Percentiles rank a stretch among this genome's conserved stretches.
Evolutionary conservation across 2,329 filamentous ascomycete species (phyloP).

Genomic region (Sporothrix brunneoviolacea): DNA sequence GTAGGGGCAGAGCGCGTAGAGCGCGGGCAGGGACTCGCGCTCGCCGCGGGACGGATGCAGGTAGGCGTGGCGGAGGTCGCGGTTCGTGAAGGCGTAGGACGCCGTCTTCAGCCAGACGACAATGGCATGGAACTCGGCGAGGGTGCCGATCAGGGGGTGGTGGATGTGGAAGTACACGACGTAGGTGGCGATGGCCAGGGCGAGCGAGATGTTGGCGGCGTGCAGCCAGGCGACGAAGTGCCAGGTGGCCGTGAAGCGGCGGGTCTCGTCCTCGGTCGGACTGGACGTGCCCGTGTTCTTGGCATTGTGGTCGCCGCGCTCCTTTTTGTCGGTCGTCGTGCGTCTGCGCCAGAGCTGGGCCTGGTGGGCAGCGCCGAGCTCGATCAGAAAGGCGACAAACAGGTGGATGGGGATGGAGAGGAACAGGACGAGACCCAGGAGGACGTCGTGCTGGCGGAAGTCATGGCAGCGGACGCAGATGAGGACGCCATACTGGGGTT

Average conservation of each 20-base stretch:
- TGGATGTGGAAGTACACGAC: slow-evolving; percentile 88
- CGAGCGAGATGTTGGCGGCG: slow-evolving; percentile 73
- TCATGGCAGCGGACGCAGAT: slow-evolving; percentile 89
- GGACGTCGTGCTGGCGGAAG: slow-evolving; percentile 70
- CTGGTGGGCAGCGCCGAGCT: slow-evolving; percentile 72
- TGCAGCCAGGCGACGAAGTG: slow-evolving; percentile 72
- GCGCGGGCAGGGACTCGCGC: slow-evolving; percentile 64
- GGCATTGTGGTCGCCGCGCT: background rate
- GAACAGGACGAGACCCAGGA: slow-evolving; percentile 72
- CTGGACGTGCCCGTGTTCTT: slow-evolving; percentile 46
- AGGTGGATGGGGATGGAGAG: slow-evolving; percentile 85
- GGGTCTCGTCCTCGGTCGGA: slow-evolving; percentile 54
- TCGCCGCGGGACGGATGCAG: slow-evolving; percentile 66
- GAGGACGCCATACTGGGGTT: slow-evolving; percentile 74
- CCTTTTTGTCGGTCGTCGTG: slow-evolving; percentile 22
- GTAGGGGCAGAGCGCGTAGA: slow-evolving; percentile 81
- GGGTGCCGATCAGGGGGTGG: slow-evolving; percentile 86
- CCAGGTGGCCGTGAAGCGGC: slow-evolving; percentile 71
- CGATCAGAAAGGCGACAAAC: slow-evolving; percentile 83
- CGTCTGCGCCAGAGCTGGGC: slow-evolving; percentile 62
- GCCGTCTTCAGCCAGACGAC: slow-evolving; percentile 95
- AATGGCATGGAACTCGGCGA: slow-evolving; percentile 85
- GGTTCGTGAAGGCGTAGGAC: slow-evolving; percentile 94
- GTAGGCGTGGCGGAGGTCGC: slow-evolving; percentile 86
- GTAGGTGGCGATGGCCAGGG: slow-evolving; percentile 71